These are phyloP conservation scores for Eutypella sp. DNA, from an alignment of 2,329 filamentous ascomycete genomes.

Conservation along the genomic window DNA sequence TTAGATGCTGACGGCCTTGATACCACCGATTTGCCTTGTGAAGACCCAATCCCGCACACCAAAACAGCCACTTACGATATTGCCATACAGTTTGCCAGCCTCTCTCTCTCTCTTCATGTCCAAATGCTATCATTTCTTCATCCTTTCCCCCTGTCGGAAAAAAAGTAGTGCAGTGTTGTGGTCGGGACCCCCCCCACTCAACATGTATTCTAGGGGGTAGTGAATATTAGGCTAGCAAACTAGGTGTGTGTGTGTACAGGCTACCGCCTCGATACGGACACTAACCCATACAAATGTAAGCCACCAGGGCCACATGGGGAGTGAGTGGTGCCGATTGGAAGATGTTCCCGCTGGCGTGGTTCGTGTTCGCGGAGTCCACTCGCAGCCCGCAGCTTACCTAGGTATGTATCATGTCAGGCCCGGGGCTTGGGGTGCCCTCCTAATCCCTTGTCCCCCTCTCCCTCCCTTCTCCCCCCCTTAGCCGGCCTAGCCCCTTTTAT, in stretches of 20 bases:
- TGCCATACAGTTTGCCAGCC: too few relatives aligned
- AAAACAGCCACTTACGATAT: neutral
- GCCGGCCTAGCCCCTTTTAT: neutral
- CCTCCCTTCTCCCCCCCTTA: neutral
- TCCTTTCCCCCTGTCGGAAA: too few relatives aligned
- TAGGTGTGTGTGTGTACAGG: neutral
- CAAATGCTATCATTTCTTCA: too few relatives aligned
- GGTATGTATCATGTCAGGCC: neutral
- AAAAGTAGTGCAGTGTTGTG: too few relatives aligned
- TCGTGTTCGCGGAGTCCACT: neutral
- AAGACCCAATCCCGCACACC: neutral
- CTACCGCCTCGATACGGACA: neutral
- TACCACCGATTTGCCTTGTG: neutral
- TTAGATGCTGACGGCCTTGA: neutral
- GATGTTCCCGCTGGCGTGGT: neutral
- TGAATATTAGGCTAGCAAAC: too few relatives aligned
- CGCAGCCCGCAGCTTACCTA: neutral
- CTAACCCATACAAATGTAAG: too few relatives aligned
- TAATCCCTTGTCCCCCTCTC: too few relatives aligned
- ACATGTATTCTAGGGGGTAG: too few relatives aligned
- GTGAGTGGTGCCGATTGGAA: neutral
- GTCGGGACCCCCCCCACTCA: too few relatives aligned
- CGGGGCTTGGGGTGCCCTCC: neutral
- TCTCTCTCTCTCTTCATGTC: too few relatives aligned
- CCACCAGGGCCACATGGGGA: neutral